Evolutionary conservation across 2,329 filamentous ascomycete species (phyloP).

Genomic region (Niveomyces coronatus): DNA sequence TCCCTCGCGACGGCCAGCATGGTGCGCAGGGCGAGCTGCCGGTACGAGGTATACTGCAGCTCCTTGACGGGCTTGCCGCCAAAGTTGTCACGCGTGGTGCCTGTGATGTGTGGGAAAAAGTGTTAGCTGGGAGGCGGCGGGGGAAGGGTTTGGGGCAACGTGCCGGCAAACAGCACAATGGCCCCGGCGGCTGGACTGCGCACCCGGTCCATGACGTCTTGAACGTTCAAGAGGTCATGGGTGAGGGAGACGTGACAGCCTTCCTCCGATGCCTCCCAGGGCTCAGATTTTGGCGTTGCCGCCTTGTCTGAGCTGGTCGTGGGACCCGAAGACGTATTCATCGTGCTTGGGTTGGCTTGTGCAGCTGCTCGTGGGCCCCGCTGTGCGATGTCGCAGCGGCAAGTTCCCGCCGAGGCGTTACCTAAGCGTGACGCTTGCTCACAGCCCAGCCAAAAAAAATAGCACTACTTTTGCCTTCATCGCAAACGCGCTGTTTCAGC

Average conservation of each 20-base stretch:
- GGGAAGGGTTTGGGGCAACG: slow-evolving; percentile 10
- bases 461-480: no score
- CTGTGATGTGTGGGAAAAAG: slow-evolving; percentile 31
- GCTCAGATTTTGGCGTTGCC: no score
- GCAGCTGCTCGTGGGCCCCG: no score
- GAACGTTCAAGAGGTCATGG: slow-evolving; percentile 45
- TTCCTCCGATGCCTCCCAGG: slow-evolving; percentile 34
- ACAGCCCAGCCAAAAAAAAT: no score
- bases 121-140: not conserved
- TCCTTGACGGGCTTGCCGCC: slow-evolving; percentile 59
- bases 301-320: no score
- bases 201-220: slow-evolving; percentile 52
- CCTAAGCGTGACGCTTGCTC: no score
- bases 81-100: slow-evolving; percentile 71
- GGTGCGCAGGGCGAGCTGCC: slow-evolving; percentile 56
- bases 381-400: no score
- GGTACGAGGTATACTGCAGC: slow-evolving; percentile 67
- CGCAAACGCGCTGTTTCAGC: no score
- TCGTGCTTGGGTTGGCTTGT: no score
- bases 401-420: no score
- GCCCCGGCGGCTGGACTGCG: slow-evolving; percentile 65
- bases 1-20: slow-evolving; percentile 53
- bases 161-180: slow-evolving; percentile 67
- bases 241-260: slow-evolving; percentile 61
- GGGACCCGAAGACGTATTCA: no score